phyloP scores from a whole-genome alignment of 331 rosid genomes.

The Acacia concinna region DNA sequence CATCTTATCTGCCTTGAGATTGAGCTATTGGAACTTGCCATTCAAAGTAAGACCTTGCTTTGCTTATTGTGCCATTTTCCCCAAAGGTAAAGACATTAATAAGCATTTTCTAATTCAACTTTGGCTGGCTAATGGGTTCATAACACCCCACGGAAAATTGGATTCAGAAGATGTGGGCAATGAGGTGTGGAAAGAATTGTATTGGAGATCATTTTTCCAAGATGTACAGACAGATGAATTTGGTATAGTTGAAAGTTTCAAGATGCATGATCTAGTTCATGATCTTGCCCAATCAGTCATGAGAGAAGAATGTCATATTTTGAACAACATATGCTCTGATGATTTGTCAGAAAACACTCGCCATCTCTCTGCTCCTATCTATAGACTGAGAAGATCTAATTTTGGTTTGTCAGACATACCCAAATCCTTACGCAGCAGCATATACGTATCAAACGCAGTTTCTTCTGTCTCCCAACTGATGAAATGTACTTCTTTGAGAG shows the following conservation, averaged over 20 bases:
- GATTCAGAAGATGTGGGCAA: neutral
- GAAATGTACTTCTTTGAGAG: conserved; percentile 21
- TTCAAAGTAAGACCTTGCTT: conserved; percentile 20
- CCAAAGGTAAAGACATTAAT: conserved; percentile 12
- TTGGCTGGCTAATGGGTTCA: conserved; percentile 17
- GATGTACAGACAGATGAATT: neutral
- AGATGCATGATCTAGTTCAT: conserved; percentile 22
- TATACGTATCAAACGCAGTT: neutral
- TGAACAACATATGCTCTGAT: neutral
- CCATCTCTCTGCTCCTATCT: conserved; percentile 5
- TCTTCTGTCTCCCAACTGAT: conserved; percentile 2
- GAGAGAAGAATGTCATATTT: neutral
- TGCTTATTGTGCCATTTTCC: conserved; percentile 34
- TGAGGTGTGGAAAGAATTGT: conserved; percentile 2
- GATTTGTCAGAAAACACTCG: neutral
- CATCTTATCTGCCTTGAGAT: conserved; percentile 26
- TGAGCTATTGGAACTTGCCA: conserved; percentile 34
- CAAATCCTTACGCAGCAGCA: conserved; percentile 10
- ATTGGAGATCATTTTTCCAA: conserved; percentile 26
- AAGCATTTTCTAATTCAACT: conserved; percentile 23
- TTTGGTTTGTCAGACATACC: conserved; percentile 3
- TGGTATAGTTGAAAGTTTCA: neutral
- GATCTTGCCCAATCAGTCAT: conserved; percentile 16
- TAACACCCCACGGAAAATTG: neutral
- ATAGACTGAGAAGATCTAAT: neutral